Percentiles rank a stretch among this genome's conserved stretches.
Conservation (phyloP, 352 stramenopile genomes). For the Globisporangium okanoganense region DNA sequence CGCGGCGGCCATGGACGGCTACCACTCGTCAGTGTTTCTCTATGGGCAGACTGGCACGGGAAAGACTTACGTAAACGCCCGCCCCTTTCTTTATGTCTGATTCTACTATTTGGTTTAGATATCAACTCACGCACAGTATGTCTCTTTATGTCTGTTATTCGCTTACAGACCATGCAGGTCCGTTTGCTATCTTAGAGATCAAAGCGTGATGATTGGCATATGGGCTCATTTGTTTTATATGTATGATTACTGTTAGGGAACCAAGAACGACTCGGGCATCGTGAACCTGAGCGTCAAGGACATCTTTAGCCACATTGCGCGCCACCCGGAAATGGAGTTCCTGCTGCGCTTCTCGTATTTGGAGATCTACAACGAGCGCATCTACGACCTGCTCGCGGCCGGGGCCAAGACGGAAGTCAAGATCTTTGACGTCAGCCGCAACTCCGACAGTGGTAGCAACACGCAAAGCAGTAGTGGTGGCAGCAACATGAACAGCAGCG, state of each 20-base stretch:
- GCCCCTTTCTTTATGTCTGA: too few species aligned
- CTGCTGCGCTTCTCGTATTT: constrained; percentile 92
- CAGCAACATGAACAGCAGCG: constrained; percentile 3
- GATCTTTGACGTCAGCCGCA: constrained; percentile 65
- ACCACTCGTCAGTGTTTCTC: constrained; percentile 88
- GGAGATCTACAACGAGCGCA: constrained; percentile 98
- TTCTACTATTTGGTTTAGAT: too few species aligned
- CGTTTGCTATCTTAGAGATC: neutral
- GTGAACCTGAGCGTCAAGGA: constrained; percentile 85
- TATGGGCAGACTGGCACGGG: constrained; percentile 91
- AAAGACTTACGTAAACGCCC: constrained; percentile 49
- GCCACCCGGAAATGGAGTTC: constrained; percentile 53
- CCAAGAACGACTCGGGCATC: constrained; percentile 60
- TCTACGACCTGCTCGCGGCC: constrained; percentile 93
- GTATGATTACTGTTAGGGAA: constrained; percentile 19
- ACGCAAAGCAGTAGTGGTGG: neutral
- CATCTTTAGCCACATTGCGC: constrained; percentile 82
- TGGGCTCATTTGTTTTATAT: neutral
- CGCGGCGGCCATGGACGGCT: constrained; percentile 64
- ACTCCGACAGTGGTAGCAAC: constrained; percentile 20
- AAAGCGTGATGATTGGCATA: neutral
- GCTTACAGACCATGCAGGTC: constrained; percentile 55
- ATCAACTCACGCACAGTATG: too few species aligned
- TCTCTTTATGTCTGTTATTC: too few species aligned
- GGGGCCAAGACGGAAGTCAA: constrained; percentile 67